Evolutionary conservation across 441 rosid species (phyloP).

Genomic region (Metrosideros polymorpha): DNA sequence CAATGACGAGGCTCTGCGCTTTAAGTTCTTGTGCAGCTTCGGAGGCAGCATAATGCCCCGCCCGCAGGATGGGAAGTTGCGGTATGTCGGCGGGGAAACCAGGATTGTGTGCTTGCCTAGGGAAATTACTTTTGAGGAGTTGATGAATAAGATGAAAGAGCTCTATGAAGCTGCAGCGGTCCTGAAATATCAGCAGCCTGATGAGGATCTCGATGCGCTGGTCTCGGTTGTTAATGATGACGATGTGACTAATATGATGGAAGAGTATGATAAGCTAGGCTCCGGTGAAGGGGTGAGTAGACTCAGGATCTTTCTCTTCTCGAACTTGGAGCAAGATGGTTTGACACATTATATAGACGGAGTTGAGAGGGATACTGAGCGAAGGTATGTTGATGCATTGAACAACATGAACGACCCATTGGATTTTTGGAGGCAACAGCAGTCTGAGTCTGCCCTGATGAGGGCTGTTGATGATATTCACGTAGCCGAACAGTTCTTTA

Average conservation of each 20-base stretch:
- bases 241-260: constrained; percentile 95
- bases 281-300: constrained; percentile 89
- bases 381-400: constrained; percentile 94
- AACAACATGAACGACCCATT: constrained; percentile 67
- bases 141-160: constrained; percentile 85
- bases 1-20: constrained; percentile 60
- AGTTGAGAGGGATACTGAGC: constrained; percentile 82
- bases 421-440: constrained; percentile 51
- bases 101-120: constrained; percentile 68
- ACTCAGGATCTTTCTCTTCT: constrained; percentile 87
- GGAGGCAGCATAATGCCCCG: constrained; percentile 89
- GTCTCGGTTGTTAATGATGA: constrained; percentile 95
- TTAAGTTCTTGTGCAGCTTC: constrained; percentile 89
- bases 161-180: constrained; percentile 69
- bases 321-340: constrained; percentile 60
- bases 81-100: constrained; percentile 97
- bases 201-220: constrained; percentile 97
- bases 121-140: constrained; percentile 64
- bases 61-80: constrained; percentile 84
- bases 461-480: constrained; percentile 44
- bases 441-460: constrained; percentile 48
- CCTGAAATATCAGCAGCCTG: constrained; percentile 95
- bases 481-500: constrained; percentile 51
- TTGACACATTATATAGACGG: constrained; percentile 55
- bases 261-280: constrained; percentile 93